phyloP scores from a whole-genome alignment of 2,329 filamentous ascomycete genomes.

The Cladorrhinum sp. region DNA sequence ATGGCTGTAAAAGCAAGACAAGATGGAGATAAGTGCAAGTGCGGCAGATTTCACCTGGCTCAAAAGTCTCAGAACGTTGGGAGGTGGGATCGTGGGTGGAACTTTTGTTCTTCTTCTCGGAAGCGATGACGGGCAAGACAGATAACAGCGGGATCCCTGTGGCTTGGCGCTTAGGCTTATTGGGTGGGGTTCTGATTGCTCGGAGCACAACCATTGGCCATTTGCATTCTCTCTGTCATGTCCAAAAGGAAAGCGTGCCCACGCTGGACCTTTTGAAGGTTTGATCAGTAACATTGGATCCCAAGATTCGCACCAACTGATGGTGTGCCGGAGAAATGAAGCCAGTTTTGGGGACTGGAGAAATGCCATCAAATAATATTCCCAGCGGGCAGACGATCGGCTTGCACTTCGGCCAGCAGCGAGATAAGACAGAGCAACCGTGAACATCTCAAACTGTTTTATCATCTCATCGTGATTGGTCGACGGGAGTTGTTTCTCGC shows the following conservation, averaged over 20 bases:
- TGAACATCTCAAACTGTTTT: too few relatives aligned
- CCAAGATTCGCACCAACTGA: not conserved
- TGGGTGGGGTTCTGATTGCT: not conserved
- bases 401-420: too few relatives aligned
- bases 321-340: not conserved
- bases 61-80: not conserved
- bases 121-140: not conserved
- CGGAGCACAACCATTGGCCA: not conserved
- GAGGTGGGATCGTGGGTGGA: not conserved
- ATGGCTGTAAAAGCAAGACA: not conserved
- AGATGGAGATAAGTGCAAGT: not conserved
- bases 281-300: not conserved
- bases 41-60: not conserved
- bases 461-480: not conserved
- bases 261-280: not conserved
- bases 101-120: not conserved
- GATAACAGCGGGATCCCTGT: constrained; percentile 4
- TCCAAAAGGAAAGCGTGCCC: not conserved
- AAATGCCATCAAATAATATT: not conserved
- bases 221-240: constrained; percentile 1
- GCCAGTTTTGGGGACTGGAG: not conserved
- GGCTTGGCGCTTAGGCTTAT: not conserved
- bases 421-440: too few relatives aligned
- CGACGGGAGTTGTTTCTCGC: not conserved
- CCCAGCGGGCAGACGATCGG: too few relatives aligned